Percentiles rank a stretch among this genome's conserved stretches.
phyloP scores from a whole-genome alignment of 169 alveolate genomes.

The Amoebophrya sp. region DNA sequence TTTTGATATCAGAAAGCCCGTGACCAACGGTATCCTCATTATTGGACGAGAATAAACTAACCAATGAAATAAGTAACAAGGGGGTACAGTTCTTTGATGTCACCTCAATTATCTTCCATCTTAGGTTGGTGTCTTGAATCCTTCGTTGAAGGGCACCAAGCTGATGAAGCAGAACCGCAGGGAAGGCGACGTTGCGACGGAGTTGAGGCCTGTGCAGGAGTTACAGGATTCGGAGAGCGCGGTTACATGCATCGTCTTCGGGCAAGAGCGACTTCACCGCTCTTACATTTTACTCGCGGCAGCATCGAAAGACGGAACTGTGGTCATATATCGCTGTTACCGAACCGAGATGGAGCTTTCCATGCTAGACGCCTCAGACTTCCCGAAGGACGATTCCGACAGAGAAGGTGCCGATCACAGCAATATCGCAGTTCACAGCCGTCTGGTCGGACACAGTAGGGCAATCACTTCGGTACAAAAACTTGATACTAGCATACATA shows the following conservation, averaged over 20 bases:
- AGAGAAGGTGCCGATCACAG: constrained; percentile 5
- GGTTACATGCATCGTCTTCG: constrained; percentile 44
- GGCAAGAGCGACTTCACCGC: constrained; percentile 36
- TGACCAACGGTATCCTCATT: too few relatives aligned
- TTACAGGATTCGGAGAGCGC: constrained; percentile 40
- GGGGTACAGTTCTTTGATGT: too few relatives aligned
- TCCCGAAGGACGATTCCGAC: neutral
- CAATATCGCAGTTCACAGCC: constrained; percentile 39
- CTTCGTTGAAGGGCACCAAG: neutral
- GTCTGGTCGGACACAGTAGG: constrained; percentile 43
- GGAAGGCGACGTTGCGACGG: constrained; percentile 14
- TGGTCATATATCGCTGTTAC: constrained; percentile 46
- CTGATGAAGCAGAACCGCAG: neutral
- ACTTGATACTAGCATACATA: too few relatives aligned
- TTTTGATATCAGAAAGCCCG: too few relatives aligned
- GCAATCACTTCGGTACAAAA: constrained; percentile 42
- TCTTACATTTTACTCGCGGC: constrained; percentile 41
- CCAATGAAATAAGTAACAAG: too few relatives aligned
- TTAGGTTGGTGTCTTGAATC: neutral
- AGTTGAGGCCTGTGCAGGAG: constrained; percentile 21
- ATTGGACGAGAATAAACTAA: too few relatives aligned
- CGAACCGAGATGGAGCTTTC: constrained; percentile 37
- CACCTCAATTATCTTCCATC: too few relatives aligned
- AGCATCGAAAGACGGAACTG: constrained; percentile 44
- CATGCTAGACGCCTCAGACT: constrained; percentile 29